These are phyloP conservation scores for Peronosclerospora sorghi DNA, from an alignment of 352 stramenopile genomes.

Conservation along the genomic window DNA sequence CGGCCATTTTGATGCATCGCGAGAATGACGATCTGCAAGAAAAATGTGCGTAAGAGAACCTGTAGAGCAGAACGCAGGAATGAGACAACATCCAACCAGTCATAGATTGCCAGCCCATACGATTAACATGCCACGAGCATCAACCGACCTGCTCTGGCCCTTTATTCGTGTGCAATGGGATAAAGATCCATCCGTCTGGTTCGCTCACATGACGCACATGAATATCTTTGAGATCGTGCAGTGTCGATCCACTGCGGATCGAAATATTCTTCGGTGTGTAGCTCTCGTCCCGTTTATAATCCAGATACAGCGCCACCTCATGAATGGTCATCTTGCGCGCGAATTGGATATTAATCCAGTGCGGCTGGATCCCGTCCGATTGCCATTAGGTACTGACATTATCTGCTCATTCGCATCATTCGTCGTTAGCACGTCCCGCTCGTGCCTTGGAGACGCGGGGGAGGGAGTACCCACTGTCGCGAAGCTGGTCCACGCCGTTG, in stretches of 20 bases:
- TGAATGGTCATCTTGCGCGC: no score
- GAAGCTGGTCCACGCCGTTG: constrained; percentile 95
- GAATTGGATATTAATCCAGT: constrained; percentile 98
- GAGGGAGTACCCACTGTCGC: constrained; percentile 65
- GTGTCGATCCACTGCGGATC: constrained; percentile 87
- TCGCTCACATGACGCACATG: no score
- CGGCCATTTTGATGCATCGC: constrained; percentile 95
- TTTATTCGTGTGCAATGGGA: constrained; percentile 58
- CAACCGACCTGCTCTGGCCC: constrained; percentile 37
- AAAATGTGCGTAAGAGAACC: no score
- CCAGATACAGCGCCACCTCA: no score
- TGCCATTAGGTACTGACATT: constrained; percentile 98
- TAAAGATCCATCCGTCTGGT: constrained; percentile 90
- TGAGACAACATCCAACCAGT: no score
- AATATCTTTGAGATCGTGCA: constrained; percentile 94
- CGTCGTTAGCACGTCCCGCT: no score
- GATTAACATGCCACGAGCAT: background rate
- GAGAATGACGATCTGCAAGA: constrained; percentile 93
- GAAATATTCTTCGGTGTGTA: no score
- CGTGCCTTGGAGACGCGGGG: background rate
- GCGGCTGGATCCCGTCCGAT: constrained; percentile 88
- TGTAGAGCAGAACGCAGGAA: no score
- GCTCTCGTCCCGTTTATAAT: no score
- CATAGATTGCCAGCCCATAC: no score
- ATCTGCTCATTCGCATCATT: constrained; percentile 28